Conservation (phyloP, 805 yeast genomes). For the Candida broadrunensis region DNA sequence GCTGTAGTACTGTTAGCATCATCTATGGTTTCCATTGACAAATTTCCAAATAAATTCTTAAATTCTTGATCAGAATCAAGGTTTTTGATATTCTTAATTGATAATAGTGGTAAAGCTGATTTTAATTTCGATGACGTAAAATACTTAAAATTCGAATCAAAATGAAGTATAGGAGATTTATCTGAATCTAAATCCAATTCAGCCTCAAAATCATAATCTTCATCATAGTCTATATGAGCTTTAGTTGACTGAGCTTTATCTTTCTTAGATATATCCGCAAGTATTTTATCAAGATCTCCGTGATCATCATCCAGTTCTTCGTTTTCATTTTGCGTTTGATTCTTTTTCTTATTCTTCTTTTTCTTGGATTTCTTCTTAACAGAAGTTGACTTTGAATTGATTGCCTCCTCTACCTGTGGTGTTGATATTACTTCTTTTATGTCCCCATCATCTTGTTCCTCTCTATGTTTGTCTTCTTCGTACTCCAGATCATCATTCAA, state of each 20-base stretch:
- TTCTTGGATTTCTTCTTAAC: conserved; percentile 11
- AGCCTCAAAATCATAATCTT: conserved; percentile 21
- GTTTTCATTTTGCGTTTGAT: conserved; percentile 3
- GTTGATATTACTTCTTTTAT: conserved; percentile 12
- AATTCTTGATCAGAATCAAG: conserved; percentile 79
- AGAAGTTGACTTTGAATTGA: conserved; percentile 11
- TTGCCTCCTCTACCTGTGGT: conserved; percentile 9
- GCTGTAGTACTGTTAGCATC: conserved; percentile 79
- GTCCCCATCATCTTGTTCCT: conserved; percentile 10
- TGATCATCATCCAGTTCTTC: conserved; percentile 26
- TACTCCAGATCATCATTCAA: conserved; percentile 30
- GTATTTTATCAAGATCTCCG: conserved; percentile 56
- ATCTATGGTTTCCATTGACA: conserved; percentile 63
- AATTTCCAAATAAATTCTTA: conserved; percentile 64
- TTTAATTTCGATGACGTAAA: conserved; percentile 48
- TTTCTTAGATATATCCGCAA: conserved; percentile 38
- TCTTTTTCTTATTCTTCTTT: conserved; percentile 15
- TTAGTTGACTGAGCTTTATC: conserved; percentile 12
- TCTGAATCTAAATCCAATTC: conserved; percentile 18
- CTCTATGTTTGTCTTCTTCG: conserved; percentile 14
- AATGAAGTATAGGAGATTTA: conserved; percentile 26
- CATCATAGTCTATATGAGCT: conserved; percentile 14
- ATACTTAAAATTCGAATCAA: conserved; percentile 42
- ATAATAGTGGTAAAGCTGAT: conserved; percentile 37
- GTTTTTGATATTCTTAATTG: conserved; percentile 44